A percentile compares a stretch with the other conserved stretches of the same genome.
Conservation (phyloP, 2,329 filamentous ascomycete species). For the Penicillium expansum region DNA sequence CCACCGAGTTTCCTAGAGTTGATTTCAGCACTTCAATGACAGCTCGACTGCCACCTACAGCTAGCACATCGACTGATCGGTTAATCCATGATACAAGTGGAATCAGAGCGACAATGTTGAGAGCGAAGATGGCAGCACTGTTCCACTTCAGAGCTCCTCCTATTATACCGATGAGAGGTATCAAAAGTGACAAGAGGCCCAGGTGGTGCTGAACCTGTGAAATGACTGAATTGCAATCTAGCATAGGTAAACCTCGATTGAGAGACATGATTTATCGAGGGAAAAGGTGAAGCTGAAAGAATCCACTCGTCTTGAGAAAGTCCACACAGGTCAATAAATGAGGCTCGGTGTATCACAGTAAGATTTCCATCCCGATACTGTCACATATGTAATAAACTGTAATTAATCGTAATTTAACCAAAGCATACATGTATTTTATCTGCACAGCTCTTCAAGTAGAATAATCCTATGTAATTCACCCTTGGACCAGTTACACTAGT, state of each 20-base stretch:
- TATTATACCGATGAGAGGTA: slow-evolving; percentile 71
- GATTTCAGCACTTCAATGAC: slow-evolving; percentile 80
- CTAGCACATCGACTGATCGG: slow-evolving; percentile 79
- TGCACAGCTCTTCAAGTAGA: not conserved
- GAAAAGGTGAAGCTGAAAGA: not conserved
- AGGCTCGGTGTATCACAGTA: not conserved
- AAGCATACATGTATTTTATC: not conserved
- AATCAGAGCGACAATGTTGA: slow-evolving; percentile 85
- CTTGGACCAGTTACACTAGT: not conserved
- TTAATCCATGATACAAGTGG: slow-evolving; percentile 75
- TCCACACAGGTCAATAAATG: not conserved
- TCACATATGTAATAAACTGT: not conserved
- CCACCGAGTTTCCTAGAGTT: slow-evolving; percentile 79
- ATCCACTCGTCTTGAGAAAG: not conserved
- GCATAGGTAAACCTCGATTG: not conserved
- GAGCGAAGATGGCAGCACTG: slow-evolving; percentile 63
- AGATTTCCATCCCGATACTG: not conserved
- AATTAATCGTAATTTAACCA: not conserved
- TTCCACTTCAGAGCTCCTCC: slow-evolving; percentile 60
- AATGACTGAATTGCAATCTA: not conserved
- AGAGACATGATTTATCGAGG: not conserved
- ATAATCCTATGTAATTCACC: not conserved
- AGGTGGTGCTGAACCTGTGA: not conserved
- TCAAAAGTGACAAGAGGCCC: slow-evolving; percentile 65
- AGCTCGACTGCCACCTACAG: slow-evolving; percentile 61